Base-by-base conservation (phyloP, 1,284 basidiomycete genomes). In the Boletus mariae region DNA sequence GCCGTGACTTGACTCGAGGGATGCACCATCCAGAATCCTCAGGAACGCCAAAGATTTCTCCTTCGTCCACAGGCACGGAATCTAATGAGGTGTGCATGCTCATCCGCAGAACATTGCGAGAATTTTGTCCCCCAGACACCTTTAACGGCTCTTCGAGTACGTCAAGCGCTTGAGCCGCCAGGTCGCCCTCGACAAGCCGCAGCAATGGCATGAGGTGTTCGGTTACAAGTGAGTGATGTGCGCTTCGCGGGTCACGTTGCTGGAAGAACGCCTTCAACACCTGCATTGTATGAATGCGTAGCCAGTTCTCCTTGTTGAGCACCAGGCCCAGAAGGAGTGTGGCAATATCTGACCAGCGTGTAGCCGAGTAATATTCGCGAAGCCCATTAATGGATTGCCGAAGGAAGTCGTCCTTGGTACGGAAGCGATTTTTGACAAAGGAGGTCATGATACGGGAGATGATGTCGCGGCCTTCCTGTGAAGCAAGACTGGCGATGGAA, bases 381-480 rank as follows among this genome's bases (percentile, higher is more conserved):
- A 98, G 78, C 59, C 90, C 87, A 3, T 83, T 78, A 17, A 93
- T 86, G 0, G 93, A 94, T 67, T 98, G 94, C 3, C 93, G 85
- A 54, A 96, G 80, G 70, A 98, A 94, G 69, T 98, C 94, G 53
- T 98, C 95, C 66, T 90, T 90, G 2, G 93, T 93, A 42, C 94
- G 80, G 78, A 98, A 98, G 43, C 92, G 88, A 23, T 80, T 77
- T 69, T 91, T 92, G 40, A 91, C 84, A 59, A 96, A 94, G 7
- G 92, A 95, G 2, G 80, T 87, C 81, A 96, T 90, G 61, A 98
- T 88, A 32, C 92, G 87, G 54, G 83, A 77, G 59, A 97, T 87
- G 61, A 88, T 90, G 11, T 83, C 79, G 48, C 85, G 80, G 40
- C 84, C 85, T 60, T 92, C 85, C 40, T 75, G 70, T 35, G 84